Conservation (phyloP, 2,329 filamentous ascomycete genomes). For the Gnomoniopsis sp. region DNA sequence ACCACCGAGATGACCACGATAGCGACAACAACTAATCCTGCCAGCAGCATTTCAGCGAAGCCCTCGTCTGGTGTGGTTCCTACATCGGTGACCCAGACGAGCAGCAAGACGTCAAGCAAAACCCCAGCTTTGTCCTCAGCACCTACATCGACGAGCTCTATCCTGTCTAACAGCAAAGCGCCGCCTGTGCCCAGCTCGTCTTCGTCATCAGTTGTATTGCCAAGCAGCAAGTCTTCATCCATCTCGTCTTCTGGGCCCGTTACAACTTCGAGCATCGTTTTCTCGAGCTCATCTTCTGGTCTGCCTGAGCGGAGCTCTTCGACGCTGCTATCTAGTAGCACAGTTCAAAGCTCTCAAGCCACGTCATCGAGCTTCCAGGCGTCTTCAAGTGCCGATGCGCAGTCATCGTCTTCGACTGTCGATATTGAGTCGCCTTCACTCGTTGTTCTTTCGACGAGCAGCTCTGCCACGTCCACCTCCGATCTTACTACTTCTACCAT, state of each 20-base stretch:
- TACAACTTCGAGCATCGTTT: too few relatives aligned
- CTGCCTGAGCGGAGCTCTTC: too few relatives aligned
- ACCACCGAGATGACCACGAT: background rate
- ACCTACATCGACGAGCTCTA: background rate
- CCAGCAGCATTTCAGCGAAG: background rate
- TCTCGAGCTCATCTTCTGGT: too few relatives aligned
- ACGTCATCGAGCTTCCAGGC: background rate
- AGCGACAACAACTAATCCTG: background rate
- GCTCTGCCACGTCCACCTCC: background rate
- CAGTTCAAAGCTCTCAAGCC: background rate
- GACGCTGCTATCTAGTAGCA: too few relatives aligned
- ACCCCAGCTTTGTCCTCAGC: too few relatives aligned
- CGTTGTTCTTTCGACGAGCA: background rate
- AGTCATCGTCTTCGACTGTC: background rate
- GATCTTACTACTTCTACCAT: too few relatives aligned
- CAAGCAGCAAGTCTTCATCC: background rate
- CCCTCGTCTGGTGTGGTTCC: too few relatives aligned
- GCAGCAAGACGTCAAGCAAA: too few relatives aligned
- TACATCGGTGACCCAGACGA: too few relatives aligned
- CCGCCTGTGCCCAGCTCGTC: background rate
- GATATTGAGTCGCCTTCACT: too few relatives aligned
- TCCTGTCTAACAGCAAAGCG: background rate
- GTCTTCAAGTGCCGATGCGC: background rate
- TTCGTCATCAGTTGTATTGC: too few relatives aligned
- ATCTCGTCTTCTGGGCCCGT: background rate